Conservation (phyloP, 2,329 filamentous ascomycete genomes). For the Nigrospora osmanthi region DNA sequence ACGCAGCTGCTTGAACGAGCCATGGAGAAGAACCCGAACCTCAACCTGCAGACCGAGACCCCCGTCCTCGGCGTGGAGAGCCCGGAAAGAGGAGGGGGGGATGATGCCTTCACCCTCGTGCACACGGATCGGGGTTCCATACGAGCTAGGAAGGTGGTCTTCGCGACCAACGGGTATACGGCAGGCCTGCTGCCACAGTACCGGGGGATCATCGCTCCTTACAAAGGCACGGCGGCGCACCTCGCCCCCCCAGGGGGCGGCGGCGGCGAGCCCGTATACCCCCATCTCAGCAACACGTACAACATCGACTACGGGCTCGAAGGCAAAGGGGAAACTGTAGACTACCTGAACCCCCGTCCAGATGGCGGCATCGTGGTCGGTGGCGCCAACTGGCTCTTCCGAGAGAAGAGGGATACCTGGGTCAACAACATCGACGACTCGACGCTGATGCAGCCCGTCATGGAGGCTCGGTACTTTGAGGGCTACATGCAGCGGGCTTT, state of each 20-base stretch:
- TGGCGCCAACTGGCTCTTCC: constrained; percentile 24
- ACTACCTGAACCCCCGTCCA: constrained; percentile 18
- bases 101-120: constrained; percentile 1
- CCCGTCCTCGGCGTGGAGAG: constrained; percentile 6
- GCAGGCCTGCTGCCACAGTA: constrained; percentile 11
- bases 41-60: constrained; percentile 13
- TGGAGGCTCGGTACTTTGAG: constrained; percentile 24
- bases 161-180: constrained; percentile 12
- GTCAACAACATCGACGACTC: constrained; percentile 30
- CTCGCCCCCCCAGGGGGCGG: constrained; percentile 5
- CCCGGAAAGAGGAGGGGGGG: neutral
- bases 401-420: constrained; percentile 21
- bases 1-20: constrained; percentile 18
- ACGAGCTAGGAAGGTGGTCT: constrained; percentile 10
- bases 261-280: constrained; percentile 5
- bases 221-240: constrained; percentile 8
- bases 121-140: constrained; percentile 7
- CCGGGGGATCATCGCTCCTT: constrained; percentile 6
- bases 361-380: constrained; percentile 26
- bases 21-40: constrained; percentile 5
- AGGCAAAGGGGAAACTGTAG: constrained; percentile 2
- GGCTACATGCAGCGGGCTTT: constrained; percentile 35
- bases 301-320: constrained; percentile 7
- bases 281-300: constrained; percentile 10
- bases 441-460: constrained; percentile 22